Evolutionary conservation across 768 basidiomycete species (phyloP), one percentile per base, ranked within the genome.

Genomic region (Mycena latifolia): DNA sequence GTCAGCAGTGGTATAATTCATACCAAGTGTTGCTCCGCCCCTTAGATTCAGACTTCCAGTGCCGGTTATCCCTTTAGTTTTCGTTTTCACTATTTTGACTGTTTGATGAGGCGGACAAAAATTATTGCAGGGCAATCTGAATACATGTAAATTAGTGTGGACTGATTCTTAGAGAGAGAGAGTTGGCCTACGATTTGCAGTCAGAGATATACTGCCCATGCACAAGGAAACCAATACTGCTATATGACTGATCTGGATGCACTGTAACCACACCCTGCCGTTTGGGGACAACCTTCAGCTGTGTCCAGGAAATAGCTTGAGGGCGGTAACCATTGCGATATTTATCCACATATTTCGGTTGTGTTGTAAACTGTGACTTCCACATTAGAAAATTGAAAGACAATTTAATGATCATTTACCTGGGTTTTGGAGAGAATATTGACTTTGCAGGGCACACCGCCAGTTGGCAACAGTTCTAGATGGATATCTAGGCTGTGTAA

Each of bases 141-240:
- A 50, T 37, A 4, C 12, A 25, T 1, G 20, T n/a, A 18, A 45
- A 29, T 57, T 20, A 57, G 55, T 28, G 14, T 39, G 9, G 1
- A 17, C 29, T 24, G 7, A 35, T 7, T 35, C n/a, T 17, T 5
- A 28, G 5, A 24, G 33, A 33, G 10, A n/a, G 3, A 48, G 20
- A 1, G 10, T 6, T 43, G 12, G 35, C 56, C 10, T 48, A 59
- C 57, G 24, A 2, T 18, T 24, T 48, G 10, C 58, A 50, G 1
- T 17, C 2, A 41, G 48, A 60, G 27, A 60, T 60, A 51, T 24
- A 25, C 4, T 39, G 8, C 11, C 25, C 37, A 17, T 33, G 37
- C 4, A 18, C 58, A 25, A 51, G 15, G 27, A 60, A 52, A 15
- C 25, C 48, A 27, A 60, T 41, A 8, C 48, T 60, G 58, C 58